Percentiles rank a stretch among this genome's conserved stretches.
phyloP scores from a whole-genome alignment of 139 green algal species.

The Picochlorum sp. region DNA sequence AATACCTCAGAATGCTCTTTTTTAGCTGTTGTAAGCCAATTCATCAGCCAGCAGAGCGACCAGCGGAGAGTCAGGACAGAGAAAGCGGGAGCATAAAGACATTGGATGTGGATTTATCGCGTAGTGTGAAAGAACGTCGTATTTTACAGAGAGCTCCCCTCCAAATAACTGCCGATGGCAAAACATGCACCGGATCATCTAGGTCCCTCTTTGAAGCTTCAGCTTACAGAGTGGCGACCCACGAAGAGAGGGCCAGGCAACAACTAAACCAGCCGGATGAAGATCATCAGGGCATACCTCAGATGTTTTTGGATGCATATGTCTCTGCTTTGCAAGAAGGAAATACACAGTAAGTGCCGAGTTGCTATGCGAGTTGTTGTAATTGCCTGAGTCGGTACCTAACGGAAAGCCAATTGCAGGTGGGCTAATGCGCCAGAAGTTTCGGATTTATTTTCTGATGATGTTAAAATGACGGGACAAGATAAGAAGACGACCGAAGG shows the following conservation, averaged over 20 bases:
- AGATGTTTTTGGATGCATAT: slow-evolving; percentile 16
- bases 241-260: neutral
- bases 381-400: neutral
- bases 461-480: slow-evolving; percentile 15
- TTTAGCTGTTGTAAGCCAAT: slow-evolving; percentile 8
- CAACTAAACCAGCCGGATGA: neutral
- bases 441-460: slow-evolving; percentile 12
- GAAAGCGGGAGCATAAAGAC: neutral
- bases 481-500: slow-evolving; percentile 23
- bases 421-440: slow-evolving; percentile 13
- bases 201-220: slow-evolving; percentile 6
- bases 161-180: neutral
- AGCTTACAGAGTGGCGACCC: neutral
- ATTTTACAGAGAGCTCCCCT: slow-evolving; percentile 1
- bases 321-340: slow-evolving; percentile 3
- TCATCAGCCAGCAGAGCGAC: neutral
- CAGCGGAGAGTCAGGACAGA: neutral
- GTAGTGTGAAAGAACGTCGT: neutral
- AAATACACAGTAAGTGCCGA: too few species aligned
- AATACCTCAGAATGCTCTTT: neutral
- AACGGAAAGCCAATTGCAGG: neutral
- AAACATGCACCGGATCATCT: neutral
- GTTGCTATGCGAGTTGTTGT: neutral
- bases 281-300: neutral
- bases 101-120: neutral